These are phyloP conservation scores for Phylloporus sp. DNA, from an alignment of 768 basidiomycete genomes.

Conservation along the genomic window DNA sequence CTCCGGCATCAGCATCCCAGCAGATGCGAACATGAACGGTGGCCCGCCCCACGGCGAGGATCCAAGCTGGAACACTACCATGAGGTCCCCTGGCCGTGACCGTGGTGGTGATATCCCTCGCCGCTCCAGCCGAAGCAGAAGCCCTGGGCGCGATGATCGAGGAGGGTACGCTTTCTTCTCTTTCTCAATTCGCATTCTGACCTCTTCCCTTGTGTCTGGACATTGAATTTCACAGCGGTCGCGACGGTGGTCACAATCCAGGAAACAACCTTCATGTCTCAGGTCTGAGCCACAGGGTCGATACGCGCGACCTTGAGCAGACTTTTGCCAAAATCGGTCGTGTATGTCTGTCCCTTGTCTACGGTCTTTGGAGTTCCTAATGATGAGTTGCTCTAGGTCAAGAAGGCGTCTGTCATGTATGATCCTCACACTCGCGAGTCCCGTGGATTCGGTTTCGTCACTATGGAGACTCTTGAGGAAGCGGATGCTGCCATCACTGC, in stretches of 20 bases:
- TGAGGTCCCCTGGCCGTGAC: slow-evolving; percentile 39
- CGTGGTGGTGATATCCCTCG: slow-evolving; percentile 48
- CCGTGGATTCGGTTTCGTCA: slow-evolving; percentile 86
- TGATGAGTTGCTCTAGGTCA: slow-evolving; percentile 32
- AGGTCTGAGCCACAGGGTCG: slow-evolving; percentile 54
- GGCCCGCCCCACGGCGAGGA: slow-evolving; percentile 48
- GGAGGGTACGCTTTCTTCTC: slow-evolving; percentile 47
- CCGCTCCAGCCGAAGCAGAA: slow-evolving; percentile 74
- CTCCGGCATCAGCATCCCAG: slow-evolving; percentile 69
- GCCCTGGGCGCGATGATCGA: slow-evolving; percentile 58
- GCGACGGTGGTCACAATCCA: slow-evolving; percentile 43
- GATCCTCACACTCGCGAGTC: slow-evolving; percentile 69
- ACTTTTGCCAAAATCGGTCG: slow-evolving; percentile 86
- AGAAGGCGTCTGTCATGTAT: slow-evolving; percentile 68
- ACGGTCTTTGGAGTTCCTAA: slow-evolving; percentile 1
- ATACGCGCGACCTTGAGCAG: slow-evolving; percentile 83
- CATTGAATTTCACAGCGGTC: slow-evolving; percentile 7
- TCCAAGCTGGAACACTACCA: slow-evolving; percentile 45
- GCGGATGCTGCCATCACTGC: slow-evolving; percentile 88
- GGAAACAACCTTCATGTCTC: slow-evolving; percentile 67
- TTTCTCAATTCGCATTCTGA: background rate
- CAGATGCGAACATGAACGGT: slow-evolving; percentile 44
- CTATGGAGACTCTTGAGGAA: slow-evolving; percentile 77
- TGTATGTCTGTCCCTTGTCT: slow-evolving; percentile 39
- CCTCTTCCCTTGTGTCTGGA: background rate